Percentiles rank a stretch among this genome's conserved stretches.
Evolutionary conservation across 768 basidiomycete species (phyloP).

Genomic region (Plicaturopsis crispa): DNA sequence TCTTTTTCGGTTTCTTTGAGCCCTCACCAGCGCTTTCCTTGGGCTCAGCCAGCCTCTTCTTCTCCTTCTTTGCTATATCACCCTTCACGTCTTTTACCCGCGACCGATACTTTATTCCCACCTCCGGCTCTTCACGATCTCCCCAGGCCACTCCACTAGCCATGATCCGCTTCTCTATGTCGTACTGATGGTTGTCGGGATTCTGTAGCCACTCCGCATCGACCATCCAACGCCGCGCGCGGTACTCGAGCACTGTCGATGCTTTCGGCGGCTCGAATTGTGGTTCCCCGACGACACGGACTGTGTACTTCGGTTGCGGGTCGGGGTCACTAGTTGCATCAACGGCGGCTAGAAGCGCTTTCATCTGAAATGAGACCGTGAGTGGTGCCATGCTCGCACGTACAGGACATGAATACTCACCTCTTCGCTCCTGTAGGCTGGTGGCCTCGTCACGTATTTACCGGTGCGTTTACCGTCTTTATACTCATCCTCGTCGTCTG

Average conservation of each 20-base stretch:
- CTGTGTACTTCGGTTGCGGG: neutral
- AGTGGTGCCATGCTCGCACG: too few species aligned
- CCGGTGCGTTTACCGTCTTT: neutral
- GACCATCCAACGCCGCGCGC: slow-evolving; percentile 17
- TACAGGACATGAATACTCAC: too few species aligned
- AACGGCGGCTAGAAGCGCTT: slow-evolving; percentile 6
- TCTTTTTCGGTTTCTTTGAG: too few species aligned
- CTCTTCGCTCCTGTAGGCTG: too few species aligned
- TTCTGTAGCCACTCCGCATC: slow-evolving; percentile 11
- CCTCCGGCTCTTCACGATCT: slow-evolving; percentile 12
- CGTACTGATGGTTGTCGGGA: slow-evolving; percentile 9
- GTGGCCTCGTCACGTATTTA: too few species aligned
- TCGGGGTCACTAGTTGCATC: slow-evolving; percentile 5
- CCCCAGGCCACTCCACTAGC: slow-evolving; percentile 13
- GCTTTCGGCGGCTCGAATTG: slow-evolving; percentile 8
- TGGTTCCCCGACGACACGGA: slow-evolving; percentile 1
- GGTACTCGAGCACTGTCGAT: slow-evolving; percentile 5
- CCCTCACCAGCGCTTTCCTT: neutral
- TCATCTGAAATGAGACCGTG: slow-evolving; percentile 5
- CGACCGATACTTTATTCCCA: too few species aligned
- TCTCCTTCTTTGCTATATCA: slow-evolving; percentile 6
- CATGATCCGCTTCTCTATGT: slow-evolving; percentile 5
- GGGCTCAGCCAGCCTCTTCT: neutral
- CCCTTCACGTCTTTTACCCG: neutral
- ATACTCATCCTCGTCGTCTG: slow-evolving; percentile 13